Conservation (phyloP, 78 protist genomes). For the Protostelium mycophagum region DNA sequence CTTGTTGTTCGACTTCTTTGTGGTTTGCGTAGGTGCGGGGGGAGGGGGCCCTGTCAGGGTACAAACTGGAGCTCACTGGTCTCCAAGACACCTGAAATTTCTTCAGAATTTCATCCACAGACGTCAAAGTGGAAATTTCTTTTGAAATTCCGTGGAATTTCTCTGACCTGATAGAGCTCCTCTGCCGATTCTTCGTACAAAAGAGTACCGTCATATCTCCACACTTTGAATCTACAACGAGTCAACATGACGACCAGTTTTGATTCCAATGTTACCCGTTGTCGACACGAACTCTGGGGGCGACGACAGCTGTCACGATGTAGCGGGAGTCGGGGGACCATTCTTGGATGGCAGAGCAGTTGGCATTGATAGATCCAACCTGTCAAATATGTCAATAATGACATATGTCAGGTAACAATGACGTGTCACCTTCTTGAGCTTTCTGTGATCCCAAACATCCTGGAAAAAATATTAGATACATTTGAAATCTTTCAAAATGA, state of each 20-base stretch:
- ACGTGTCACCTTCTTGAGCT: constrained; percentile 13
- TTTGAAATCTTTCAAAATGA: too few relatives aligned
- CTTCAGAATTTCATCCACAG: not conserved
- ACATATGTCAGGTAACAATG: not conserved
- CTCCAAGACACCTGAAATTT: not conserved
- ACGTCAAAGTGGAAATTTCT: too few relatives aligned
- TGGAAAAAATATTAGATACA: too few relatives aligned
- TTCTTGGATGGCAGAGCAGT: constrained; percentile 40
- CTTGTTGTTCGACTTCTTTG: not conserved
- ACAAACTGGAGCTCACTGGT: not conserved
- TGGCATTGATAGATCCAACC: constrained; percentile 22
- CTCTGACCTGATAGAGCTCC: constrained; percentile 39
- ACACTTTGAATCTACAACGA: constrained; percentile 3
- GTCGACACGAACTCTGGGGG: constrained; percentile 59
- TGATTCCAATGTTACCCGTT: constrained; percentile 17
- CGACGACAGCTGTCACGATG: constrained; percentile 34
- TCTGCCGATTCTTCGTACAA: constrained; percentile 37
- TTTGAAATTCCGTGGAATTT: too few relatives aligned
- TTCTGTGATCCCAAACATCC: constrained; percentile 57
- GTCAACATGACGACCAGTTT: not conserved
- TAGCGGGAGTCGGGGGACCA: constrained; percentile 58
- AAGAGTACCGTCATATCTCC: constrained; percentile 28
- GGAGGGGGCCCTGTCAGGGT: not conserved
- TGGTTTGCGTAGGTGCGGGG: not conserved
- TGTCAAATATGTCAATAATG: not conserved